Evolutionary conservation across 75 land plant genomes (phyloP).

Genomic region (Picea sitchensis): DNA sequence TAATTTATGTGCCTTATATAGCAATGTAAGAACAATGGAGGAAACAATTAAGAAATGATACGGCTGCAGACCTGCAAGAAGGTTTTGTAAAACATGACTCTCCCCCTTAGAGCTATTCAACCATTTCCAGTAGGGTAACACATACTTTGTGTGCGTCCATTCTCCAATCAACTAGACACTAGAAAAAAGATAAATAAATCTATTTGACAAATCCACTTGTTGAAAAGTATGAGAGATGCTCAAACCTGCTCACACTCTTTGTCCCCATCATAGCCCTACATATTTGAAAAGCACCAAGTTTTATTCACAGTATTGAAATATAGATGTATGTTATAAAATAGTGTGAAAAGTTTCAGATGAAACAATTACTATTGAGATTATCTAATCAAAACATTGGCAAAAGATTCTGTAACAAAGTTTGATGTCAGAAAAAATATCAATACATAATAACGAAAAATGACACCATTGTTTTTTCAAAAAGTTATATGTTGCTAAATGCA

Average conservation of each 20-base stretch:
- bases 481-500: conserved; percentile 58
- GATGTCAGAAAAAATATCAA: not conserved
- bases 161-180: not conserved
- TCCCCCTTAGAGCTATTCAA: not conserved
- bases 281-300: not conserved
- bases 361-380: not conserved
- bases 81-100: not conserved
- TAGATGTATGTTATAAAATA: not conserved
- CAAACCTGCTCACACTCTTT: too few relatives aligned
- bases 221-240: too few relatives aligned
- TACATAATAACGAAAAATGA: not conserved
- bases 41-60: not conserved
- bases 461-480: conserved; percentile 18
- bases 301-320: not conserved
- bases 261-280: conserved; percentile 58
- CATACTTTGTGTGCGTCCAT: not conserved
- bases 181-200: not conserved
- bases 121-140: not conserved
- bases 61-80: not conserved
- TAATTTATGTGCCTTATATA: not conserved
- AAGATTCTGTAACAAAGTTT: not conserved
- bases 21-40: not conserved
- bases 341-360: not conserved
- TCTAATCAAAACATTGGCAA: not conserved
- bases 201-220: too few relatives aligned